These are phyloP conservation scores for Vinca major DNA, from an alignment of 305 asterid genomes.

Conservation along the genomic window DNA sequence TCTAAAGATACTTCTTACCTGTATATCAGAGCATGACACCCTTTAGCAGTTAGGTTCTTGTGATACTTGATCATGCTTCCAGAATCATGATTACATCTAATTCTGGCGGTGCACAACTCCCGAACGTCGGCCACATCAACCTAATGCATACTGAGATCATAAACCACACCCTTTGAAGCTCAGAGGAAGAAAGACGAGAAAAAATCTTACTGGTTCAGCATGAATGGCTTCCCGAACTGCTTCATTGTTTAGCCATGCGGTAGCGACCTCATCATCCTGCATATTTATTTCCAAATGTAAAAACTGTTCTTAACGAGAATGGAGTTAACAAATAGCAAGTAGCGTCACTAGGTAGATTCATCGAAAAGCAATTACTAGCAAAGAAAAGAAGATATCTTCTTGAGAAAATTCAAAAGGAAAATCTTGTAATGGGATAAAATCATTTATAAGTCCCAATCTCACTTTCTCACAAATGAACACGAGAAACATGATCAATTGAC, in stretches of 20 bases:
- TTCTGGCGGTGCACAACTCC: conserved; percentile 63
- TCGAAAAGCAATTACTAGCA: too few species aligned
- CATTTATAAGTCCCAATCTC: background rate
- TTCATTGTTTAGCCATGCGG: conserved; percentile 61
- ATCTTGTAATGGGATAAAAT: background rate
- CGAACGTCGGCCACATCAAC: conserved; percentile 36
- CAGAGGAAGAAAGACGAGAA: conserved; percentile 6
- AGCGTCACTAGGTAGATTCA: too few species aligned
- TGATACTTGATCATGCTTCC: conserved; percentile 94
- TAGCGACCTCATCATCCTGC: conserved; percentile 78
- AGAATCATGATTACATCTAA: conserved; percentile 46
- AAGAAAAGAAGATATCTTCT: background rate
- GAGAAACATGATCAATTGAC: background rate
- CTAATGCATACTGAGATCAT: conserved; percentile 27
- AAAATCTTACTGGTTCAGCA: conserved; percentile 59
- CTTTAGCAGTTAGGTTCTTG: conserved; percentile 65
- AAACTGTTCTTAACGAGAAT: background rate
- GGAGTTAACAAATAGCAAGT: background rate
- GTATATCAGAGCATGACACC: conserved; percentile 72
- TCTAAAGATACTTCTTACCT: conserved; percentile 29
- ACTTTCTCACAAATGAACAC: background rate
- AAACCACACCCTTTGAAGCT: conserved; percentile 14
- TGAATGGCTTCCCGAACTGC: conserved; percentile 80
- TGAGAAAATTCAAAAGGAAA: background rate
- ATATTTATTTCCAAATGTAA: conserved; percentile 6